Evolutionary conservation across 2,329 filamentous ascomycete genomes (phyloP), one percentile per base, ranked within the genome.

Genomic region (Cladosporium austrohemisphaericum): DNA sequence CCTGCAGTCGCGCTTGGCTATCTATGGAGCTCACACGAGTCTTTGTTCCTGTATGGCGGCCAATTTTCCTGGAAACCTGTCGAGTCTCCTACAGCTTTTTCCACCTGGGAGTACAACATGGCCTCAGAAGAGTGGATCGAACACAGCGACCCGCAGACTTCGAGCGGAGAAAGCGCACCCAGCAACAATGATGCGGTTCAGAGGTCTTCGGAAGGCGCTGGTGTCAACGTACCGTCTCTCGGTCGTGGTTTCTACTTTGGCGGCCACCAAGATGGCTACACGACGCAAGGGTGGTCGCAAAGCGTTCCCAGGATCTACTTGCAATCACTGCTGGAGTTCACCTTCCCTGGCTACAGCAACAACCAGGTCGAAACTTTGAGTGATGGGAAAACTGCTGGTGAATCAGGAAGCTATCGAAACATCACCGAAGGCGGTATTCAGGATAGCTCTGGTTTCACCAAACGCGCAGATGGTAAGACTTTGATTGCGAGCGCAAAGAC

Each of bases 231-330:
- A 0, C 80, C 84, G 0, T 79, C 83, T 47, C 68, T 89, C 1
- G 85, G 85, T 0, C 69, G 84, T 38, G 87, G 84, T 25, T 91
- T 82, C 74, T 91, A 88, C 64, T 91, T 91, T 66, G 86, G 85
- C 20, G 86, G 86, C 0, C 86, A 90, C 65, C 70, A 87, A 5
- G 86, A 91, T 63, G 74, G 71, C 20, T 77, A 78, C 52, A 82
- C 78, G 0, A 81, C 79, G 2, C 65, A 74, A 55, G 85, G 81
- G 10, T 90, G 86, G 86, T 82, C 81, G n/a, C 77, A 78, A 43
- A 75, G 80, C 46, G 73, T 80, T 18, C 68, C 72, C 0, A 74
- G 85, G 4, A 72, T 88, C 1, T 91, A 90, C 62, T 68, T 91
- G 35, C 88, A 84, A 67, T 87, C 83, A 37, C 69, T 91, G 23